Percentiles rank a stretch among this genome's conserved stretches.
Evolutionary conservation across 768 basidiomycete genomes (phyloP).

Genomic region (Rhodosporidiobolus sp.): DNA sequence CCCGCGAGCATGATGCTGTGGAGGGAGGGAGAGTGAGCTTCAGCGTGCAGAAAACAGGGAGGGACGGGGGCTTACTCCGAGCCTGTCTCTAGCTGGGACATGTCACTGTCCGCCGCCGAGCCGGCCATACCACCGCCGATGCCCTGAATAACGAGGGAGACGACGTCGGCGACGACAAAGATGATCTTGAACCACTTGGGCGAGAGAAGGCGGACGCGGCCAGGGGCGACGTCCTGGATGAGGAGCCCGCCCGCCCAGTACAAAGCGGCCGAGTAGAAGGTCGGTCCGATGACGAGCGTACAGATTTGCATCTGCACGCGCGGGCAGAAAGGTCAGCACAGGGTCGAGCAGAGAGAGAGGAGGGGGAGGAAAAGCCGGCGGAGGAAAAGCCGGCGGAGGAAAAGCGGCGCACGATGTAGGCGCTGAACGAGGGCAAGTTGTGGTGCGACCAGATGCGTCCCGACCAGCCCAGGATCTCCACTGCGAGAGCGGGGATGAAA

Average conservation of each 20-base stretch:
- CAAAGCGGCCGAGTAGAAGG: conserved; percentile 30
- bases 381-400: not conserved
- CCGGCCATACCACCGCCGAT: conserved; percentile 31
- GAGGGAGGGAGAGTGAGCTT: too few species aligned
- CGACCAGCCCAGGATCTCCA: conserved; percentile 3
- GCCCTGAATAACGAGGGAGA: conserved; percentile 28
- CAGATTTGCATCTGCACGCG: conserved; percentile 14
- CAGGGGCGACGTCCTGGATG: conserved; percentile 14
- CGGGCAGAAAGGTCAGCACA: not conserved
- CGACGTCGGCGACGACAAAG: conserved; percentile 31
- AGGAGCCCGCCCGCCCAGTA: conserved; percentile 27
- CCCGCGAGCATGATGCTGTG: conserved; percentile 35
- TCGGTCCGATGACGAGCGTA: conserved; percentile 29
- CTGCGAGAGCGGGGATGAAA: not conserved
- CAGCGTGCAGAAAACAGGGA: not conserved
- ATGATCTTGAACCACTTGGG: conserved; percentile 27
- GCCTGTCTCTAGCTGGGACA: not conserved
- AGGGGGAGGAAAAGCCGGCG: not conserved
- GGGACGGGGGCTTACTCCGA: not conserved
- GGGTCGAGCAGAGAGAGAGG: not conserved
- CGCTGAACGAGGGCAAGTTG: not conserved
- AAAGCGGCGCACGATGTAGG: conserved; percentile 2
- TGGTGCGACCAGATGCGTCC: conserved; percentile 12
- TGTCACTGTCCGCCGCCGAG: not conserved
- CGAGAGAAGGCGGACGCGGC: not conserved